Evolutionary conservation across 2,329 filamentous ascomycete genomes (phyloP).

Genomic region (Fusarium sp.): DNA sequence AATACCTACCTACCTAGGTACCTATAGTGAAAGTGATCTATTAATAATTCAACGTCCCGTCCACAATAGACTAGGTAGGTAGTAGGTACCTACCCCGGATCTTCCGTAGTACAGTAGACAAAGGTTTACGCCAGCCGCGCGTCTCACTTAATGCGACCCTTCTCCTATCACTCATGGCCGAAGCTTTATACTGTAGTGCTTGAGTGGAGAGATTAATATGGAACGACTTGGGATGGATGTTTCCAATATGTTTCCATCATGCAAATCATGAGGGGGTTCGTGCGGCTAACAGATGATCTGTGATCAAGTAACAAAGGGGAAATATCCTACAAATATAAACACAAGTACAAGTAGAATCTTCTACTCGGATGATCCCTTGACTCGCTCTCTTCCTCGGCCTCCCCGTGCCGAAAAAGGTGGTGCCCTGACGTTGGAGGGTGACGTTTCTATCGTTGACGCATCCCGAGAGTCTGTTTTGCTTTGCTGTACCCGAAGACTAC

Average conservation of each 20-base stretch:
- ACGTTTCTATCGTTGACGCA: conserved; percentile 30
- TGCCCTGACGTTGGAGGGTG: conserved; percentile 33
- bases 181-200: not conserved
- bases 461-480: conserved; percentile 24
- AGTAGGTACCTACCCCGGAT: not conserved
- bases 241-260: conserved; percentile 19
- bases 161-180: not conserved
- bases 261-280: conserved; percentile 8
- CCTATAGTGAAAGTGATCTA: not conserved
- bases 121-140: conserved; percentile 15
- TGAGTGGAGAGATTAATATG: not conserved
- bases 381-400: conserved; percentile 21
- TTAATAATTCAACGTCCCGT: not conserved
- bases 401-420: conserved; percentile 29
- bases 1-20: too few species aligned
- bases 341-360: not conserved
- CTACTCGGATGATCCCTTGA: conserved; percentile 5
- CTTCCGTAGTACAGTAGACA: not conserved
- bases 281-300: conserved; percentile 6
- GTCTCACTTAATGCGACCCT: not conserved
- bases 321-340: not conserved
- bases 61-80: not conserved
- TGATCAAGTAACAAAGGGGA: not conserved
- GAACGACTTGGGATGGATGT: not conserved
- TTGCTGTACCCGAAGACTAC: not conserved